Conservation (phyloP, 257 asterid species). For the Cynanchum wilfordii region DNA sequence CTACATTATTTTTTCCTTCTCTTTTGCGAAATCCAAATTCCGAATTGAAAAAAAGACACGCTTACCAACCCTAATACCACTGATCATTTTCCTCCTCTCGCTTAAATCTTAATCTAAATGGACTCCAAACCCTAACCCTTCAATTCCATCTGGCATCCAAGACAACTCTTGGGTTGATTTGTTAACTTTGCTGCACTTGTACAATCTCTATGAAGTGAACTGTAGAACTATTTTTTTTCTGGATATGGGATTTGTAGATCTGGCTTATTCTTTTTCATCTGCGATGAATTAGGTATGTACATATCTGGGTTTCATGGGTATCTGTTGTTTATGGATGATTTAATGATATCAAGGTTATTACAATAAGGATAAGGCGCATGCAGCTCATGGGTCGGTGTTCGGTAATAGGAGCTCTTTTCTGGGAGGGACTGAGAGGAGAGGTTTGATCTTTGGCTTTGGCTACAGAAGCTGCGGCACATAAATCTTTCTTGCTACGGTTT, state of each 20-base stretch:
- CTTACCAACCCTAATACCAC: slow-evolving; percentile 24
- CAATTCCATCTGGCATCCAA: neutral
- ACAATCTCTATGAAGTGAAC: neutral
- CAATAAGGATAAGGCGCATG: slow-evolving; percentile 1
- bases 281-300: neutral
- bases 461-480: neutral
- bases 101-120: slow-evolving; percentile 4
- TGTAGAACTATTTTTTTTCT: neutral
- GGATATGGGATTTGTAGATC: slow-evolving; percentile 8
- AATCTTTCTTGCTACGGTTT: too few species aligned
- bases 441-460: slow-evolving; percentile 5
- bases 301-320: neutral
- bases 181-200: neutral
- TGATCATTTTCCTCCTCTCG: neutral
- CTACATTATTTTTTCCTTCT: too few species aligned
- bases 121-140: slow-evolving; percentile 3
- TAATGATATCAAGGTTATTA: neutral
- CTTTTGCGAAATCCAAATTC: neutral
- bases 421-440: neutral
- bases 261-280: neutral
- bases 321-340: neutral
- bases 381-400: neutral
- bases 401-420: neutral
- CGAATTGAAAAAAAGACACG: neutral
- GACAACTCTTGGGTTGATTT: neutral